Base-by-base conservation (phyloP, 2,329 filamentous ascomycete genomes). In the Arthrobotrys entomopaga region DNA sequence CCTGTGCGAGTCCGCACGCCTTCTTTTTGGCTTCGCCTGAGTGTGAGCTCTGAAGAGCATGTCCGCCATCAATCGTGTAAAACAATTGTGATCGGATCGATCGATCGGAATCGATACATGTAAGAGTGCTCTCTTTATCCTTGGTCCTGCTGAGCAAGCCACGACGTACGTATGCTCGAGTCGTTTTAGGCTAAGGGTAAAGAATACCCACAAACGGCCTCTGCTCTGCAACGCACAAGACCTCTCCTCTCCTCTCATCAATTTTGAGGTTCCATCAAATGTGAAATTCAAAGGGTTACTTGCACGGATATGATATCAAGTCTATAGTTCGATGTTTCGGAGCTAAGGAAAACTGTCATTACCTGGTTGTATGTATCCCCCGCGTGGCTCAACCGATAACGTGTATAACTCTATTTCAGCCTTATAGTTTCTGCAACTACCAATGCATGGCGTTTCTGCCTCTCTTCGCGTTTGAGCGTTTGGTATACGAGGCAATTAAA, bases 31-130 rank as follows among this genome's bases (percentile, higher is more conserved):
- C 34, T 52, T 49, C 5, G 29, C 54, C n/a, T 16, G 54, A 4
- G 42, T n/a, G 42, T n/a, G 42, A n/a, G 46, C 46, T 16, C 4
- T 50, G 46, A 50, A n/a, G 29, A 34, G 29, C 29, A 10, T 7
- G 29, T 10, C 29, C 7, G 2, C 26, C 26, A 29, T 29, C 26
- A 29, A 29, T 3, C 29, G 10, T 7, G 29, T 10, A 34, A 34
- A 38, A 38, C 53, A 22, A 13, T 38, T 42, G 48, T 58, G 54
- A 60, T 61, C 65, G 65, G 65, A 48, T 63, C 65, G 65, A 69
- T 63, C 65, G 49, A 34, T 50, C 40, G 8, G 42, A 46, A 16
- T 56, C 52, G 16, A 13, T 24, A 13, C n/a, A 20, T n/a, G 40
- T n/a, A 19, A 49, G 8, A 29, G 22, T 15, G 5, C 29, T 34